Conservation (phyloP, 2,329 filamentous ascomycete genomes). For the Microdochium trichocladiopsis region DNA sequence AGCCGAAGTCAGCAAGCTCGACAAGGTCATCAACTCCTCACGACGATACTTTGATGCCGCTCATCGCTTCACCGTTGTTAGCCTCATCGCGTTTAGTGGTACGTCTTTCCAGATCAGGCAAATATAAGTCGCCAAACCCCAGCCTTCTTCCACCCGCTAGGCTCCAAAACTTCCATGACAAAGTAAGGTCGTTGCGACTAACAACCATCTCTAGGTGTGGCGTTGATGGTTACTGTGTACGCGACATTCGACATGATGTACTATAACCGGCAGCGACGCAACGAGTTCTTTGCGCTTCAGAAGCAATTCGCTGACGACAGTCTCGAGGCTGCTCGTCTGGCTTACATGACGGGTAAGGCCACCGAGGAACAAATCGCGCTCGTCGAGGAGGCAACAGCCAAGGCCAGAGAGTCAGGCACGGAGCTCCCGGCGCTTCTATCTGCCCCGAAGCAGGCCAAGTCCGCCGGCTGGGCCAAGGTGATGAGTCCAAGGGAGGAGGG, state of each 20-base stretch:
- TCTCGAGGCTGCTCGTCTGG: constrained; percentile 49
- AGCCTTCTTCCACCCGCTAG: neutral
- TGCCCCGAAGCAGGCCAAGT: constrained; percentile 22
- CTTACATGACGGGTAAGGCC: constrained; percentile 52
- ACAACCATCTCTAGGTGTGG: constrained; percentile 33
- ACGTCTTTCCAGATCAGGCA: constrained; percentile 19
- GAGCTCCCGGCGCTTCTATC: constrained; percentile 45
- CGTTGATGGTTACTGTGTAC: constrained; percentile 49
- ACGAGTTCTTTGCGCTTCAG: constrained; percentile 50
- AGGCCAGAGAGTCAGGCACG: constrained; percentile 35
- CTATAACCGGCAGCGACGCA: constrained; percentile 52
- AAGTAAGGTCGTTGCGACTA: no score
- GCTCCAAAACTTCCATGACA: neutral
- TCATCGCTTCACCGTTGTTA: constrained; percentile 47
- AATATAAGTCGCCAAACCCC: neutral
- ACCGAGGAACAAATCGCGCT: constrained; percentile 47
- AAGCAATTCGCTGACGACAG: constrained; percentile 45
- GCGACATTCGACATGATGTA: constrained; percentile 55
- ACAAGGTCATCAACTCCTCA: constrained; percentile 39
- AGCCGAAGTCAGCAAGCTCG: constrained; percentile 45
- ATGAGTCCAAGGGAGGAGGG: constrained; percentile 13
- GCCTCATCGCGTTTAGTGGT: constrained; percentile 52
- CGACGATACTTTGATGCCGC: constrained; percentile 47
- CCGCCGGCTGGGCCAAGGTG: constrained; percentile 19
- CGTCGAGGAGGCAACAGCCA: constrained; percentile 48